Evolutionary conservation across 495 filamentous ascomycete genomes (phyloP).

Genomic region (Tuber calosporum): DNA sequence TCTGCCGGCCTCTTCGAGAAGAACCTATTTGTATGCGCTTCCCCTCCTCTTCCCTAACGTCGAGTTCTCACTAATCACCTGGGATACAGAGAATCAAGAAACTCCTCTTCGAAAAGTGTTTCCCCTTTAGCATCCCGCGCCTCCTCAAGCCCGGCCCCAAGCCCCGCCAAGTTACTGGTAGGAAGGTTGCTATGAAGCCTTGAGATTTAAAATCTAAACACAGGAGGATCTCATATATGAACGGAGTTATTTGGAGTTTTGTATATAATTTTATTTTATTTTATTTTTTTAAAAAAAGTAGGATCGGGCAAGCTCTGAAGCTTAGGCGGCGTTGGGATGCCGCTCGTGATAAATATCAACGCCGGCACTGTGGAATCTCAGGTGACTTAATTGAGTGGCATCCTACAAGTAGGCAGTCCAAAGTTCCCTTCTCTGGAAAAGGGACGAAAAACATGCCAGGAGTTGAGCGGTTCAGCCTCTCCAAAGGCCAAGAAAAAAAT

Average conservation of each 20-base stretch:
- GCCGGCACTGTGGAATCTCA: neutral
- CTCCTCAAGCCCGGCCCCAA: slow-evolving; percentile 4
- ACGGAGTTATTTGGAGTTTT: neutral
- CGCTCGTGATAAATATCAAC: neutral
- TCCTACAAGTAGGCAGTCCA: neutral
- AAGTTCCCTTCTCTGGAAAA: neutral
- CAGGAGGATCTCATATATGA: neutral
- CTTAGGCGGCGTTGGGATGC: neutral
- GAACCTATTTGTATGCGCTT: slow-evolving; percentile 18
- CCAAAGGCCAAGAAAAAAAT: neutral
- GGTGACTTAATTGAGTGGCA: neutral
- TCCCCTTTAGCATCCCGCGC: slow-evolving; percentile 18
- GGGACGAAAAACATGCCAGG: neutral
- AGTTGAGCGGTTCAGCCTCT: neutral
- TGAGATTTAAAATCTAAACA: neutral
- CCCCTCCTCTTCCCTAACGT: neutral
- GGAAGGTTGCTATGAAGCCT: neutral
- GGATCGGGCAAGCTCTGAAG: neutral
- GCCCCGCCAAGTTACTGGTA: neutral
- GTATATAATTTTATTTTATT: neutral
- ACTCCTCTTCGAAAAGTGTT: slow-evolving; percentile 13
- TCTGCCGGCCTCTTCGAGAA: slow-evolving; percentile 12
- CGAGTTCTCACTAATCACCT: neutral
- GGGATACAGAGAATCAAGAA: slow-evolving; percentile 13
- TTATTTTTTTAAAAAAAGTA: too few relatives aligned